A percentile compares a stretch with the other conserved stretches of the same genome.
Conservation (phyloP, 805 yeast genomes). For the Saccharomycopsis capsularis region DNA sequence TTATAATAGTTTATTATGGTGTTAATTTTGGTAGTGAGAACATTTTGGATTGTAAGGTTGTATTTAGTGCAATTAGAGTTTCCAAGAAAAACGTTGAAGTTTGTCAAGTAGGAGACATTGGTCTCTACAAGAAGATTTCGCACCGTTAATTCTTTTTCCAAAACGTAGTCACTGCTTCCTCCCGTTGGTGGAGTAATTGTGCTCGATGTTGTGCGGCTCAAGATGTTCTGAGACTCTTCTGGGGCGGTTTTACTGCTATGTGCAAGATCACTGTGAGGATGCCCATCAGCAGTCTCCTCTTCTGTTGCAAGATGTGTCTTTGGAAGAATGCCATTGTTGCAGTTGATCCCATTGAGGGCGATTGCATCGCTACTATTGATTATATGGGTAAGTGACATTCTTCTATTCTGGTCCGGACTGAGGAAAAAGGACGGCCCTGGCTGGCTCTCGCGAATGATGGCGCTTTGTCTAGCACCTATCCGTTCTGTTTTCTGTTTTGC, state of each 20-base stretch:
- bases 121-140: constrained; percentile 7
- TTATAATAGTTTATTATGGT: not conserved
- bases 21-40: constrained; percentile 7
- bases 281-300: not conserved
- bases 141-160: constrained; percentile 11
- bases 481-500: too few relatives aligned
- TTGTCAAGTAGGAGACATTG: constrained; percentile 9
- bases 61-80: constrained; percentile 14
- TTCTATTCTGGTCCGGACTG: not conserved
- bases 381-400: constrained; percentile 12
- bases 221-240: too few relatives aligned
- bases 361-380: too few relatives aligned
- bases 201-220: not conserved
- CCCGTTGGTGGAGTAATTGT: not conserved
- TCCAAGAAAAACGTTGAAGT: constrained; percentile 7
- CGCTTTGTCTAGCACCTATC: too few relatives aligned
- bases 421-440: too few relatives aligned
- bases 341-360: too few relatives aligned
- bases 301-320: too few relatives aligned
- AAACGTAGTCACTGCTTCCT: constrained; percentile 2
- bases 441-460: not conserved
- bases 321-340: too few relatives aligned
- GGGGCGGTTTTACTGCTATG: too few relatives aligned
- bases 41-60: constrained; percentile 8
- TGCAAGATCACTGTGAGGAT: not conserved